phyloP scores from a whole-genome alignment of 495 filamentous ascomycete species.

The Lasiosphaeris hirsuta region DNA sequence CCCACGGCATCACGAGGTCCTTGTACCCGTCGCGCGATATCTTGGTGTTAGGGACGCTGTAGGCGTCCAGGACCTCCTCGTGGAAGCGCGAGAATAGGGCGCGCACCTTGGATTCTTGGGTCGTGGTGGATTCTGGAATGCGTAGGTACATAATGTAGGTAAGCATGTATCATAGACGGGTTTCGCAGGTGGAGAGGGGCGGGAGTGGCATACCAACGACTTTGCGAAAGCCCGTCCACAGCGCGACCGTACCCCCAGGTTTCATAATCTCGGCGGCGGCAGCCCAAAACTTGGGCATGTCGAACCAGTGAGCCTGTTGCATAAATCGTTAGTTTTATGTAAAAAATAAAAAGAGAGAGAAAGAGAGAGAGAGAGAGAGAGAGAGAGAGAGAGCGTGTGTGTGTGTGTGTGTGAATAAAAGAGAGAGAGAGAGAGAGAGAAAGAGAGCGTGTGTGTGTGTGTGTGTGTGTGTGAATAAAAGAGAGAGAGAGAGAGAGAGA shows the following conservation, averaged over 20 bases:
- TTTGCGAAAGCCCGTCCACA: conserved; percentile 41
- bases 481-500: no score
- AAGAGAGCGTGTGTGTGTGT: no score
- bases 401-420: no score
- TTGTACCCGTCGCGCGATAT: conserved; percentile 37
- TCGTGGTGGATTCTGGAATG: conserved; percentile 33
- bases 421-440: no score
- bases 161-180: background rate
- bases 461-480: no score
- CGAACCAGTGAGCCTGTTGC: conserved; percentile 56
- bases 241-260: conserved; percentile 52
- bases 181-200: background rate
- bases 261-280: conserved; percentile 52
- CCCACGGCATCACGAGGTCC: conserved; percentile 51
- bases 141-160: background rate
- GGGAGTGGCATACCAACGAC: conserved; percentile 17
- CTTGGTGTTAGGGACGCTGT: conserved; percentile 34
- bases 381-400: no score
- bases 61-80: conserved; percentile 31
- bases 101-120: conserved; percentile 16
- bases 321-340: background rate
- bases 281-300: conserved; percentile 57
- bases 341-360: conserved; percentile 15
- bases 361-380: no score
- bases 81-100: conserved; percentile 32